Evolutionary conservation across 495 filamentous ascomycete genomes (phyloP), one percentile per base, ranked within the genome.

Genomic region (Neurospora tetrasperma): DNA sequence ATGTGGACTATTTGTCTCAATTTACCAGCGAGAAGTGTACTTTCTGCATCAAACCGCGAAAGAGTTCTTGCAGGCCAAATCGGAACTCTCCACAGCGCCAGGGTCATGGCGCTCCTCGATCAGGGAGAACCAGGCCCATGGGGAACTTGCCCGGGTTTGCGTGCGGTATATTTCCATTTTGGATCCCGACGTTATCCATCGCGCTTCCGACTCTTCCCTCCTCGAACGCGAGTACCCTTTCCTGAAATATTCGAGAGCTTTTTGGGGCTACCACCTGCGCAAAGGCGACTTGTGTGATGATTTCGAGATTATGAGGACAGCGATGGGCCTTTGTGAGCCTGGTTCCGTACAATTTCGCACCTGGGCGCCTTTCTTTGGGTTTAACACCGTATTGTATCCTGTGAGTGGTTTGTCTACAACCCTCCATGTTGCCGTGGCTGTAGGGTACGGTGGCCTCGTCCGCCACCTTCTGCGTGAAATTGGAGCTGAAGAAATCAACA

Each of bases 201-300:
- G 0, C 46, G 3, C 5, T 12, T 1, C 0, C 2, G 2, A 27
- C 20, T 0, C 2, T 27, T 20, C 0, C n/a, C 9, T n/a, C 44
- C 7, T 10, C 9, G 0, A 4, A 12, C 5, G 48, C 3, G 10
- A 23, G 12, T 14, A 10, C 6, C 48, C 20, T 4, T 59, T 59
- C 12, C 20, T 27, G 4, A 3, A 2, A 1, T 59, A 59, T 16
- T 7, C 48, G 11, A 8, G 5, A 3, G 0, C 2, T 3, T 3
- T 8, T 8, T 59, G 23, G 48, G 0, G 0, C 48, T 1, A 31
- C 12, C 48, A 59, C 2, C 2, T 59, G 27, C 48, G 48, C 4
- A 14, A 59, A 0, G 1, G 48, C 3, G 23, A 59, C 20, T 16
- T 59, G 23, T 12, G 31, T 16, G 23, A 59, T 23, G 48, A 59